Conservation (phyloP, 2,329 filamentous ascomycete genomes). For the Teratosphaeriaceae sp. region DNA sequence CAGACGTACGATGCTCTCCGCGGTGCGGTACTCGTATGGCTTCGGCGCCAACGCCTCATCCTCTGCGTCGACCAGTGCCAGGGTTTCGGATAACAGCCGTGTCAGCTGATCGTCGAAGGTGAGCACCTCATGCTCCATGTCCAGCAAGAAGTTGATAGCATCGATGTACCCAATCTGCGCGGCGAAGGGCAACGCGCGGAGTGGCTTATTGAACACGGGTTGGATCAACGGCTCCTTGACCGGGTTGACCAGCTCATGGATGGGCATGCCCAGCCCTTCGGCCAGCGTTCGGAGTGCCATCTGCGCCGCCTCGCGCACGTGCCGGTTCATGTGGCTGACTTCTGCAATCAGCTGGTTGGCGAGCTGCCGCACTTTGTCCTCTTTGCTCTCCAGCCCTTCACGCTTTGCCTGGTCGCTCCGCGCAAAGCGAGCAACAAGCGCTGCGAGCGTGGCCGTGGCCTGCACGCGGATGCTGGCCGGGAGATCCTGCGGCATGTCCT, state of each 20-base stretch:
- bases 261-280: constrained; percentile 66
- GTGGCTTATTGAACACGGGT: constrained; percentile 90
- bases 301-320: constrained; percentile 83
- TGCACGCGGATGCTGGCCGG: constrained; percentile 81
- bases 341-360: constrained; percentile 83
- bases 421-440: constrained; percentile 70
- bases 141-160: constrained; percentile 91
- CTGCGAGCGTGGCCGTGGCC: constrained; percentile 69
- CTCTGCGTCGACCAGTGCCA: constrained; percentile 88
- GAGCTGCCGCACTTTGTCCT: constrained; percentile 64
- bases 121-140: constrained; percentile 80
- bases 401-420: constrained; percentile 67
- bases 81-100: constrained; percentile 82
- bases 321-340: constrained; percentile 89
- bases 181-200: constrained; percentile 85
- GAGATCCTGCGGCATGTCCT: constrained; percentile 92
- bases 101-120: constrained; percentile 89
- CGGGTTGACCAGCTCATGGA: constrained; percentile 82
- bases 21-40: constrained; percentile 88
- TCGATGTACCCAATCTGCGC: constrained; percentile 98
- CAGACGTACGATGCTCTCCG: constrained; percentile 85
- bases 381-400: constrained; percentile 64
- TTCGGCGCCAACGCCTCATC: constrained; percentile 92
- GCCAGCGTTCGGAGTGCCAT: constrained; percentile 75
- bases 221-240: constrained; percentile 85